Conservation (phyloP, 331 rosid genomes). For the Erythrophleum ivorense region DNA sequence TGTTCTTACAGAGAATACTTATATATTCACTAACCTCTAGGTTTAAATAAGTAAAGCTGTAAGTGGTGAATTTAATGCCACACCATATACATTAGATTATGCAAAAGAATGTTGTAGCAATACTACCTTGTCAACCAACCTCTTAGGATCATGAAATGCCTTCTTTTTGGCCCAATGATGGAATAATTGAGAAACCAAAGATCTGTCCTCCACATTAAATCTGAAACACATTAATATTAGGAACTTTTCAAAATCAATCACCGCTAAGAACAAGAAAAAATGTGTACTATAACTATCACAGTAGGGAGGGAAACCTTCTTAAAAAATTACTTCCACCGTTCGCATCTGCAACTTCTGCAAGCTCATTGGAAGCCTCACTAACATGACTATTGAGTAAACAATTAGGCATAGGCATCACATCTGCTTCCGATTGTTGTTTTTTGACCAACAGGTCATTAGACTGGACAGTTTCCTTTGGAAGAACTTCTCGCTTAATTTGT, state of each 20-base stretch:
- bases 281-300: constrained; percentile 32
- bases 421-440: constrained; percentile 46
- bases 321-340: constrained; percentile 64
- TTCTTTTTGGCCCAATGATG: constrained; percentile 94
- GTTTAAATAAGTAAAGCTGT: not conserved
- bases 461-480: constrained; percentile 44
- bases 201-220: constrained; percentile 80
- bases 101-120: constrained; percentile 11
- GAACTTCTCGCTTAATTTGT: constrained; percentile 45
- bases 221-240: constrained; percentile 50
- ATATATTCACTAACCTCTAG: not conserved
- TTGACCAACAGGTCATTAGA: constrained; percentile 36
- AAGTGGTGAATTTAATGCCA: not conserved
- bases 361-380: constrained; percentile 52
- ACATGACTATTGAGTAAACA: constrained; percentile 42
- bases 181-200: constrained; percentile 78
- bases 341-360: constrained; percentile 50
- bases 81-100: not conserved
- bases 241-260: constrained; percentile 29
- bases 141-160: constrained; percentile 94
- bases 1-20: no score
- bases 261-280: constrained; percentile 16
- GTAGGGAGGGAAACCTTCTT: constrained; percentile 61
- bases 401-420: constrained; percentile 50
- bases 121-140: constrained; percentile 89